Conservation (phyloP, 805 yeast species). For the Ogataea henricii region DNA sequence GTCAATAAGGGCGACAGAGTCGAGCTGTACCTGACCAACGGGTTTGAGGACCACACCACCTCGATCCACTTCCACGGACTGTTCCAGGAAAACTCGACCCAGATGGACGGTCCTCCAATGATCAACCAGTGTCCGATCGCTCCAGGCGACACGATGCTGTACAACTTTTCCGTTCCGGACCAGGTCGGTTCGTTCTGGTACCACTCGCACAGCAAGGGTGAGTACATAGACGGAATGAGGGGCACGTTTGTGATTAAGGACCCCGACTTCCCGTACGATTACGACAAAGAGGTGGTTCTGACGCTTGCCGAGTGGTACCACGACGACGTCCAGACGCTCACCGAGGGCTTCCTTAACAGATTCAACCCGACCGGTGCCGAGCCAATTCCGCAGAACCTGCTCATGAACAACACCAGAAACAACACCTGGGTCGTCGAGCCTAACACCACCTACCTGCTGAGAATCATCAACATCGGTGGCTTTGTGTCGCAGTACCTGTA, state of each 20-base stretch:
- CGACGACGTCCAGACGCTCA: constrained; percentile 51
- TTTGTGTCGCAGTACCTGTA: constrained; percentile 87
- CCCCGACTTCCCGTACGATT: constrained; percentile 62
- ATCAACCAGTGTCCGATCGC: constrained; percentile 90
- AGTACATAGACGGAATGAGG: constrained; percentile 93
- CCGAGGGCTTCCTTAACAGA: constrained; percentile 59
- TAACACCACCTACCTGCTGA: constrained; percentile 76
- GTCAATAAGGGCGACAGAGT: constrained; percentile 82
- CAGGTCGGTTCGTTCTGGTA: constrained; percentile 96
- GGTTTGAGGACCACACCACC: constrained; percentile 67
- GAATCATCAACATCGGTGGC: constrained; percentile 86
- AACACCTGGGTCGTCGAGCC: constrained; percentile 81
- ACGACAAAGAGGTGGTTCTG: constrained; percentile 75
- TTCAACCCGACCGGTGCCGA: constrained; percentile 98
- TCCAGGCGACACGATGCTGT: constrained; percentile 68
- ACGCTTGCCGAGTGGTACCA: constrained; percentile 91
- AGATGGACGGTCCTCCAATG: constrained; percentile 91
- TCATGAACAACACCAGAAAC: constrained; percentile 81
- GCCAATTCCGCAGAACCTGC: constrained; percentile 83
- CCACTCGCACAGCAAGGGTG: constrained; percentile 90
- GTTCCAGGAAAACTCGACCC: constrained; percentile 72
- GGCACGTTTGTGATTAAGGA: constrained; percentile 75
- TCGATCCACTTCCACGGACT: constrained; percentile 93
- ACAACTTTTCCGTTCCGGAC: constrained; percentile 82
- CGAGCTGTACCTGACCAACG: constrained; percentile 71